A percentile compares a stretch with the other conserved stretches of the same genome.
phyloP scores from a whole-genome alignment of 2,329 filamentous ascomycete species.

The Didymella lethalis region DNA sequence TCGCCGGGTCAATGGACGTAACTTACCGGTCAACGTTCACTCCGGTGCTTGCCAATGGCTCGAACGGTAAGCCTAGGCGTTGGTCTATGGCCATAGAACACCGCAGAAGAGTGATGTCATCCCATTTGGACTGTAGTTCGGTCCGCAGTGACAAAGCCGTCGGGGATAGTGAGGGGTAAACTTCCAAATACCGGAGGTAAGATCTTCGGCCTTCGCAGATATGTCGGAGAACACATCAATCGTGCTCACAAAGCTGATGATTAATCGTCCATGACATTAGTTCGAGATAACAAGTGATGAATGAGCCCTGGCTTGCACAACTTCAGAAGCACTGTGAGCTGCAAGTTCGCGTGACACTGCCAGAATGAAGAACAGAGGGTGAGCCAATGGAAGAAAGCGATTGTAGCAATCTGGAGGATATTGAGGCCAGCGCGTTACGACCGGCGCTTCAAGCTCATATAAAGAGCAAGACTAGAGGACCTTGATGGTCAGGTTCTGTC shows the following conservation, averaged over 20 bases:
- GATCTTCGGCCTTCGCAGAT: neutral
- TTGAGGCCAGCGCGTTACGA: too few species aligned
- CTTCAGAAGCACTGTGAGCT: neutral
- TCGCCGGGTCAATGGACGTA: conserved; percentile 5
- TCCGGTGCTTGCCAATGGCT: conserved; percentile 4
- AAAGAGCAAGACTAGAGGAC: neutral
- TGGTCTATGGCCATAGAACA: neutral
- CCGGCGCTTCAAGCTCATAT: neutral
- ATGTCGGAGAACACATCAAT: neutral
- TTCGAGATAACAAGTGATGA: neutral
- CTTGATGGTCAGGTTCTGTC: conserved; percentile 6
- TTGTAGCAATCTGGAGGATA: neutral
- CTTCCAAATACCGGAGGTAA: conserved; percentile 16
- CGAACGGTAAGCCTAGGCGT: neutral
- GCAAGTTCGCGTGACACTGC: neutral
- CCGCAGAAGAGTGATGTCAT: conserved; percentile 8
- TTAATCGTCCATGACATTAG: neutral
- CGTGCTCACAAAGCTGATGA: neutral
- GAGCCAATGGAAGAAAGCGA: neutral
- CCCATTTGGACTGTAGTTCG: too few species aligned
- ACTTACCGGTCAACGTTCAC: neutral
- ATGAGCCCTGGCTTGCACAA: neutral
- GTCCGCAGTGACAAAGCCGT: conserved; percentile 9
- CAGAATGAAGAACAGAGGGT: neutral
- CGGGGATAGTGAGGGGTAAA: conserved; percentile 19